Conservation (phyloP, 148 eudicot genomes). For the Vaccinium macrocarpon region DNA sequence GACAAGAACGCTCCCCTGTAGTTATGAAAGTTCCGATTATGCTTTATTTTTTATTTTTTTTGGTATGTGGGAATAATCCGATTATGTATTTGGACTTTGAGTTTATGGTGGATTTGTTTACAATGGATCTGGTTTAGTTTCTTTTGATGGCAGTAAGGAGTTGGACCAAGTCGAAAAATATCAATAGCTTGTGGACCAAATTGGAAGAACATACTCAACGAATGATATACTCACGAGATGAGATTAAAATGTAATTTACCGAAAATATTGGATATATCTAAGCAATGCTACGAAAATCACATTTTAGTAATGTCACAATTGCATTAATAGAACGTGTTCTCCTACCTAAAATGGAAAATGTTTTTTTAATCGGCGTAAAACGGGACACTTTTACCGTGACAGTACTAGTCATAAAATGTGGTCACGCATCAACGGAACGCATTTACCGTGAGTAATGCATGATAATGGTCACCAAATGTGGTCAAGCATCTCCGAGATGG, state of each 20-base stretch:
- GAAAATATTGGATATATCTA: background rate
- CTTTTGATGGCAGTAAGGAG: background rate
- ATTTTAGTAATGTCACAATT: too few species aligned
- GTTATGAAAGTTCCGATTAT: background rate
- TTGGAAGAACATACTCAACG: background rate
- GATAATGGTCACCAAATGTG: too few species aligned
- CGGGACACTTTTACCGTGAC: too few species aligned
- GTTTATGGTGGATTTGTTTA: background rate
- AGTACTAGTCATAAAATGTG: too few species aligned
- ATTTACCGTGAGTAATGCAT: too few species aligned
- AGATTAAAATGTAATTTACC: background rate
- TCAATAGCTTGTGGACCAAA: background rate
- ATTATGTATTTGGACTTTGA: background rate
- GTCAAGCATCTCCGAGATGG: background rate
- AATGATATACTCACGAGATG: background rate
- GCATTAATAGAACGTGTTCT: too few species aligned
- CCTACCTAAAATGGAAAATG: too few species aligned
- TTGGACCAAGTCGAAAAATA: background rate
- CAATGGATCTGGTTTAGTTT: background rate
- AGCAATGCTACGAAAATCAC: too few species aligned
- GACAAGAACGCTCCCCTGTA: background rate
- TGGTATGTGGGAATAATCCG: too few species aligned
- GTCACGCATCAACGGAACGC: accelerated
- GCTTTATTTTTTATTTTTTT: too few species aligned
- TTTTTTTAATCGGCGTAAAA: too few species aligned